These are phyloP conservation scores for Hymenoscyphus albidus DNA, from an alignment of 2,329 filamentous ascomycete species.

Conservation along the genomic window DNA sequence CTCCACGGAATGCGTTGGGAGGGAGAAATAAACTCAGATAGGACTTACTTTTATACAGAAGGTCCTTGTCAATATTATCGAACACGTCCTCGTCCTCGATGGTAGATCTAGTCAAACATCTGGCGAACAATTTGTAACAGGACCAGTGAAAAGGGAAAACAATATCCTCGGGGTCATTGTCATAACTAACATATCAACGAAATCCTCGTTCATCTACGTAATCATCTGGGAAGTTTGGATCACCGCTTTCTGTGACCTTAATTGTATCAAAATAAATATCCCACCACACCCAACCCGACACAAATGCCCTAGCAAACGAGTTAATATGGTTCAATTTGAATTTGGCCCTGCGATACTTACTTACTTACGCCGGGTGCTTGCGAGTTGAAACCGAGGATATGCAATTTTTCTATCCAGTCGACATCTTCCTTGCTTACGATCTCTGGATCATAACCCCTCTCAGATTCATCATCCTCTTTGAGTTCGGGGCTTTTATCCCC, in stretches of 20 bases:
- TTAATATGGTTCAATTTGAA: neutral
- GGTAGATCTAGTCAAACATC: slow-evolving; percentile 5
- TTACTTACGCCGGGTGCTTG: neutral
- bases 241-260: neutral
- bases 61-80: neutral
- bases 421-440: neutral
- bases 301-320: neutral
- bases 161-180: neutral
- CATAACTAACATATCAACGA: neutral
- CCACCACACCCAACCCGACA: neutral
- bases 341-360: neutral
- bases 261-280: neutral
- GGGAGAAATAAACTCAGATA: too few species aligned
- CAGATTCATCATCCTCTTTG: neutral
- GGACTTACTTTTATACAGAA: neutral
- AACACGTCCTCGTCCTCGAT: neutral
- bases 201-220: neutral
- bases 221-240: neutral
- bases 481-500: neutral
- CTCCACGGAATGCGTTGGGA: too few species aligned
- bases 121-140: slow-evolving; percentile 10
- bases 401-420: neutral
- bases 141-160: slow-evolving; percentile 17
- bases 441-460: neutral
- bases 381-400: neutral